Evolutionary conservation across 805 yeast genomes (phyloP), one percentile per base, ranked within the genome.

Genomic region (Wickerhamiella alocasiicola): DNA sequence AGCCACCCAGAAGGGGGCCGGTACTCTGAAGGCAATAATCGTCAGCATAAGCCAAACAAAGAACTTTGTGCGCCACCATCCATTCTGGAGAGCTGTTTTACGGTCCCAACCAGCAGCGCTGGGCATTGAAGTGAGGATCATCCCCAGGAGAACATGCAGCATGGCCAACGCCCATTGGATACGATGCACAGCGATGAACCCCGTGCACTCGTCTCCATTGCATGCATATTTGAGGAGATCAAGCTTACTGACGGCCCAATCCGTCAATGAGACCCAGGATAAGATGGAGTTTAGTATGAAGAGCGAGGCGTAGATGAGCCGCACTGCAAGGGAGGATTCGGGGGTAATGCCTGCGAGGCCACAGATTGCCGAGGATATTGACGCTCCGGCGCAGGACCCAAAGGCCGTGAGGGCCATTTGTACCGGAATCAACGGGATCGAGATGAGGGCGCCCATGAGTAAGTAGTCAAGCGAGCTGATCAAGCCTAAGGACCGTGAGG

Each of bases 111-210:
- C 75, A 9, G 42, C 36, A 11, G 9, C 11, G 6, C 17, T 28
- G 6, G 47, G 44, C 4, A 87, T 93, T 16, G 84, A 82, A 7
- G 79, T 55, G 33, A 91, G 64, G 30, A 81, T 53, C 2, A 64
- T 59, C 1, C 91, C 94, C 42, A 91, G 62, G 0, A 76, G 47
- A 25, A 87, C 52, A 62, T 91, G 98, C 44, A 84, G 60, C 41
- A 76, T 38, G 2, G 94, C 97, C 15, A 91, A 64, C 2, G 96
- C 87, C 55, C 85, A 81, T 60, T 84, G 84, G 52, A 91, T 66
- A 42, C 97, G 65, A 57, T 91, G 93, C n/a, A 91, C 96, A 4
- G 94, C 87, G 12, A 84, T 82, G 60, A 88, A 91, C 35, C 96
- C 94, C 59, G 95, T 85, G 51, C 81, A 81, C 43, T 81, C 79